These are phyloP conservation scores for Neonothopanus nambi DNA, from an alignment of 1,284 basidiomycete species.

Conservation along the genomic window DNA sequence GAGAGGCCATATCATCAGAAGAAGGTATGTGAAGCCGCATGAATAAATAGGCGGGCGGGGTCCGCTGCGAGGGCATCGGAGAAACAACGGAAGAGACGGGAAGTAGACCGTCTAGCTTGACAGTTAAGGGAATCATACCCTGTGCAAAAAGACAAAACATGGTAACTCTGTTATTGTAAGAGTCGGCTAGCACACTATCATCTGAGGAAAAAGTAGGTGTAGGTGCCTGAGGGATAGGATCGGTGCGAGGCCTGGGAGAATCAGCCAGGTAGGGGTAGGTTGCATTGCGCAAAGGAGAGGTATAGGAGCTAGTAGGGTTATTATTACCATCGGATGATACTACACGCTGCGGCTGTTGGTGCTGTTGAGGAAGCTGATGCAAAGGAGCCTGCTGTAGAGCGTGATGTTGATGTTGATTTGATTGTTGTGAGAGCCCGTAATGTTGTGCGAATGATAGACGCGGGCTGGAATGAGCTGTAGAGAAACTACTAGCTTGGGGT, in stretches of 20 bases:
- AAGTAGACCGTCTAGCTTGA: constrained; percentile 50
- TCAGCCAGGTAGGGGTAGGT: too few species aligned
- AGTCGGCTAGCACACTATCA: constrained; percentile 10
- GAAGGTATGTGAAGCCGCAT: constrained; percentile 51
- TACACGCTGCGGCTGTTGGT: not conserved
- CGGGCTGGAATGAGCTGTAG: constrained; percentile 15
- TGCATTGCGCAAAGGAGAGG: not conserved
- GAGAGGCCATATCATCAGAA: constrained; percentile 38
- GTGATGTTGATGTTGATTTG: too few species aligned
- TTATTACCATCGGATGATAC: not conserved
- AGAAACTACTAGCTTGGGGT: too few species aligned
- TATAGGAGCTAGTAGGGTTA: not conserved
- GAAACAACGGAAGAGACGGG: too few species aligned
- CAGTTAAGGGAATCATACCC: constrained; percentile 60
- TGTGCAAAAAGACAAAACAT: constrained; percentile 58
- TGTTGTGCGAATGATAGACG: constrained; percentile 23
- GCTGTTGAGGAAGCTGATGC: constrained; percentile 5
- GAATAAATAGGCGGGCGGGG: constrained; percentile 38
- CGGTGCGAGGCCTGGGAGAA: not conserved
- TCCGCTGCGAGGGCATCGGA: constrained; percentile 31
- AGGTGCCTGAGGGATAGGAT: not conserved
- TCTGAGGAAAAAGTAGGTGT: too few species aligned
- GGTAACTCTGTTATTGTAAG: constrained; percentile 35
- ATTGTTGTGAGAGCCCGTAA: constrained; percentile 7
- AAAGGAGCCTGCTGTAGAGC: too few species aligned